Base-by-base conservation (phyloP, 164 flowering plant genomes). In the Liriodendron chinense region DNA sequence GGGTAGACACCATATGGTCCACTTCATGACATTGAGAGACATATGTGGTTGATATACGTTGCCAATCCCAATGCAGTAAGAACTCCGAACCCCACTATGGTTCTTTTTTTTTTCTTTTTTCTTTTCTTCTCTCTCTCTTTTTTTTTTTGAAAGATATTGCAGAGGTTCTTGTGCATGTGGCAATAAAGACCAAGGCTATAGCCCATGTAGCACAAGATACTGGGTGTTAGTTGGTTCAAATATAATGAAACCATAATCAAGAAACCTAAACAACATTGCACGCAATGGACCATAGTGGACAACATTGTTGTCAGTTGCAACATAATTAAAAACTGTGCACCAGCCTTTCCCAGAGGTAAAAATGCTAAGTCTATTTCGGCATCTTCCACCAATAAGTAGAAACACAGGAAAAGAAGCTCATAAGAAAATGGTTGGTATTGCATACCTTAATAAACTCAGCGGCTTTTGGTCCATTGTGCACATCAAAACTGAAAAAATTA, bases 401-500 rank as follows among this genome's bases (percentile, higher is more conserved):
- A 53, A 34, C 43, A 34, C 18, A 53, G 18, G 18, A 53, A 16
- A 53, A 12, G 13, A 53, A 53, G 18, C 59, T 53, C 59, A 53
- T 13, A 53, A 53, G 59, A 53, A 53, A 53, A 63, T 63, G 28
- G 20, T 34, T 34, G 43, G 43, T 9, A 53, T 21, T 22, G 2
- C 84, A 76, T 77, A 94, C 99, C 98, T 89, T 78, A 21, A 96
- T 96, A 78, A 85, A 94, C 26, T 88, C 96, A 69, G 98, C 99
- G 69, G 99, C 98, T 76, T 86, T 87, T 70, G 99, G 99, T 78
- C 99, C 99, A 88, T 89, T 92, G 16, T 85, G 50, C 50, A 83
- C 85, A 82, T 96, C 99, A 88, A 96, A 96, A 82, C 98, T 96
- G 90, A 25, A 22, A 22, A 83, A 26, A 74, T 43, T 20, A 76